Evolutionary conservation across 495 filamentous ascomycete genomes (phyloP), one percentile per base, ranked within the genome.

Genomic region (Tuber magnatum): DNA sequence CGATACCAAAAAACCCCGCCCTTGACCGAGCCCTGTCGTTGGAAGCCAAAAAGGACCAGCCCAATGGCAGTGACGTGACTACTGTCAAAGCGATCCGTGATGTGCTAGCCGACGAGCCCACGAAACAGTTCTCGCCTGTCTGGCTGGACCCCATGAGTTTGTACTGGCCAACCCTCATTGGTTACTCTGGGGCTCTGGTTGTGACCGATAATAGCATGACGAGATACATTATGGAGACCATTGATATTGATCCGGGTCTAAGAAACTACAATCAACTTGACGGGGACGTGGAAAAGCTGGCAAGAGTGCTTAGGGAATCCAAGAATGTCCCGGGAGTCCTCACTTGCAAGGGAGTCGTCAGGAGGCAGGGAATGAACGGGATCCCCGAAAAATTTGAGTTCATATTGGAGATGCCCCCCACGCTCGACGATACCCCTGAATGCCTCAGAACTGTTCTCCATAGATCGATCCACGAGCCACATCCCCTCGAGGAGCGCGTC

Each of bases 291-390:
- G 75, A 83, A 22, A 79, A 84, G n/a, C 78, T 88, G 0, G 87
- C 86, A 10, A 72, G 74, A 7, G 84, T 79, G 28, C 83, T 89
- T 0, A 65, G 56, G 28, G 56, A 65, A 65, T 71, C 78, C 20
- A 71, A 83, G 5, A 78, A 76, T 14, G 82, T 86, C 43, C 84
- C 87, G 0, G 86, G 87, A 39, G 84, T 89, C 56, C 84, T 89
- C 12, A 74, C 78, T 24, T 89, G 87, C 77, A 80, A 82, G 46
- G 87, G 87, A 12, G 80, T 85, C 22, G 78, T 85, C 39, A 69
- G 73, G 68, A 73, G 70, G 44, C 74, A 75, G 61, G 74, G 79
- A 20, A 20, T 40, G 0, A 68, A 71, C 7, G 76, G 38, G 35
- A 3, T 16, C 8, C 68, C 41, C 20, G 40, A 51, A 24, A 46